Conservation (phyloP, 345 rosid genomes). For the Conringia planisiliqua region DNA sequence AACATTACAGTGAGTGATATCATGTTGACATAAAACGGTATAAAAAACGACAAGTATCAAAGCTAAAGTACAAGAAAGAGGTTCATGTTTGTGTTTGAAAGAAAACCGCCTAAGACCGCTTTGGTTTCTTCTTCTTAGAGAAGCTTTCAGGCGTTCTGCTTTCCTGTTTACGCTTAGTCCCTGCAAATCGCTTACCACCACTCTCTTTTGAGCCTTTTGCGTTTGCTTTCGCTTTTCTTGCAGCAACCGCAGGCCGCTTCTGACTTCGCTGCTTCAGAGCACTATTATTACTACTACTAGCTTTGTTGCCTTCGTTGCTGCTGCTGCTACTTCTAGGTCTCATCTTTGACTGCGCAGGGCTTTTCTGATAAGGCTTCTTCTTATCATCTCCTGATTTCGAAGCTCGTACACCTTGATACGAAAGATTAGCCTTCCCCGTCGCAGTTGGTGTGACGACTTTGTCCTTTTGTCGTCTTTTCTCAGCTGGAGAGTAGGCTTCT, state of each 20-base stretch:
- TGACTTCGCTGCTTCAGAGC: conserved; percentile 34
- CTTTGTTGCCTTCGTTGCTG: conserved; percentile 3
- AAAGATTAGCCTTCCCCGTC: conserved; percentile 36
- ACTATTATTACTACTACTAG: conserved; percentile 33
- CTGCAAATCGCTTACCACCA: conserved; percentile 43
- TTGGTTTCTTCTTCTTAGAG: conserved; percentile 54
- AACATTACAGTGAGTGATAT: conserved; percentile 24
- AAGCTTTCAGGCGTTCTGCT: conserved; percentile 56
- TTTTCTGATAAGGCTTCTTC: conserved; percentile 44
- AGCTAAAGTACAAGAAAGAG: conserved; percentile 14
- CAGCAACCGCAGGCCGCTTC: conserved; percentile 85
- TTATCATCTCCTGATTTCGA: conserved; percentile 56
- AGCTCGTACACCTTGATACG: conserved; percentile 87
- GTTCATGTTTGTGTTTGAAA: neutral
- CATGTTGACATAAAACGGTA: conserved; percentile 5
- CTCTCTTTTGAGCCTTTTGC: conserved; percentile 34
- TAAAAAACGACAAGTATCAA: conserved; percentile 9
- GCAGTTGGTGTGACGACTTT: conserved; percentile 43
- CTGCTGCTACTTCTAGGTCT: conserved; percentile 37
- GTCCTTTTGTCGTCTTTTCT: conserved; percentile 46
- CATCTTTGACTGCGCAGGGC: conserved; percentile 29
- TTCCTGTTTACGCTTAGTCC: conserved; percentile 68
- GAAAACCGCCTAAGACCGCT: conserved; percentile 25
- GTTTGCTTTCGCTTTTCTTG: conserved; percentile 68
- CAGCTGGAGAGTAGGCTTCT: conserved; percentile 35